These are phyloP conservation scores for Hirschfeldia incana DNA, from an alignment of 345 rosid species.

Conservation along the genomic window DNA sequence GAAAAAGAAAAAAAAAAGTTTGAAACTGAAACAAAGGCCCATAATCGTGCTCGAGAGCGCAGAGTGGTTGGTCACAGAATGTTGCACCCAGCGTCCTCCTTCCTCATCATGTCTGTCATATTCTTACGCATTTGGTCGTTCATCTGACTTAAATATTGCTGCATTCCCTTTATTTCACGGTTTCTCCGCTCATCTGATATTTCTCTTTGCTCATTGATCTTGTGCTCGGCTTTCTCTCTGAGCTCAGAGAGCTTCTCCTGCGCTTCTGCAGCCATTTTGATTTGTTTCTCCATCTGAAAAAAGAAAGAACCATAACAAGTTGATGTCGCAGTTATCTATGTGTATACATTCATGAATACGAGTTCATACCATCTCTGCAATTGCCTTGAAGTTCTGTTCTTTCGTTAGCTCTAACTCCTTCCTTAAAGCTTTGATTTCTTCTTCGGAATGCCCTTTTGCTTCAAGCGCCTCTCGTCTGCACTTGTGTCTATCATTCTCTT, in stretches of 20 bases:
- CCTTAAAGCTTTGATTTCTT: neutral
- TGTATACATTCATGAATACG: too few species aligned
- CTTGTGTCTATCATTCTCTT: conserved; percentile 11
- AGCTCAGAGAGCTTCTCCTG: neutral
- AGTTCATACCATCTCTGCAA: neutral
- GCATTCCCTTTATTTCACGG: neutral
- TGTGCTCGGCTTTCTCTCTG: neutral
- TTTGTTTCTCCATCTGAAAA: neutral
- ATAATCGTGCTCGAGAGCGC: neutral
- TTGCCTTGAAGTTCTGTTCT: neutral
- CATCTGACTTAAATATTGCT: neutral
- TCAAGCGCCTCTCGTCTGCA: neutral
- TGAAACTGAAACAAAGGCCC: neutral
- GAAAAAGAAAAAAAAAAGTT: too few species aligned
- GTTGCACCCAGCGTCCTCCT: neutral
- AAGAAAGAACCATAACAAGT: too few species aligned
- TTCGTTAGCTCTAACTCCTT: neutral
- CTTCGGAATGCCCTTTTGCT: conserved; percentile 2
- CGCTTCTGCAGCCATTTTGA: neutral
- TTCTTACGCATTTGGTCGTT: neutral
- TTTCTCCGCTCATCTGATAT: neutral
- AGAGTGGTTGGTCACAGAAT: neutral
- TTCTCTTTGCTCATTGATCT: neutral
- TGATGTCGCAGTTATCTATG: too few species aligned
- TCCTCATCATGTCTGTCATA: neutral